phyloP scores from a whole-genome alignment of 768 basidiomycete genomes.

The Dioszegia crocea region DNA sequence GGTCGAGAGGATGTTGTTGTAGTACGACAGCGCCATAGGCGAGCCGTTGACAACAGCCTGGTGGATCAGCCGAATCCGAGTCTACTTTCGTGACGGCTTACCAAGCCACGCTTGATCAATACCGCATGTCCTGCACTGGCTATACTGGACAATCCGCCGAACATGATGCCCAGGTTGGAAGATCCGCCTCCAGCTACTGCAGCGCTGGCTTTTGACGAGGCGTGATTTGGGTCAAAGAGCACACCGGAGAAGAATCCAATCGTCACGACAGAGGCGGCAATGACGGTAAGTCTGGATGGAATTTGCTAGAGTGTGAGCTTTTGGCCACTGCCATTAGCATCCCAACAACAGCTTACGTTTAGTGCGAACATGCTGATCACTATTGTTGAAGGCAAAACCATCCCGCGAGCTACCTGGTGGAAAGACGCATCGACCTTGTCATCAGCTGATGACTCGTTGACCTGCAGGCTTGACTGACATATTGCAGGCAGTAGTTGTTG shows the following conservation, averaged over 20 bases:
- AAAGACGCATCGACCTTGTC: conserved; percentile 27
- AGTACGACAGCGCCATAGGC: conserved; percentile 82
- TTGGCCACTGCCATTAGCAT: no score
- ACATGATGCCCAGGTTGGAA: conserved; percentile 61
- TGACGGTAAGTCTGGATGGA: conserved; percentile 69
- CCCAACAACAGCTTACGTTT: no score
- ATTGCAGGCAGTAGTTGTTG: conserved; percentile 86
- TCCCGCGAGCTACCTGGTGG: conserved; percentile 80
- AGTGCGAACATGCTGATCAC: conserved; percentile 76
- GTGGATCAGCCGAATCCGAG: conserved; percentile 35
- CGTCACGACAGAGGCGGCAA: conserved; percentile 76
- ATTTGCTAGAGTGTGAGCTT: conserved; percentile 41
- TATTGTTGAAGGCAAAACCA: conserved; percentile 91
- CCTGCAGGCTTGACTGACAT: conserved; percentile 81
- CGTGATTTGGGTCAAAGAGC: conserved; percentile 60
- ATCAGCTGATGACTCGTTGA: not conserved
- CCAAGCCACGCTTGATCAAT: conserved; percentile 81
- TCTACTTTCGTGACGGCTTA: not conserved
- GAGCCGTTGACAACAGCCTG: conserved; percentile 63
- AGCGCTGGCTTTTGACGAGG: conserved; percentile 27
- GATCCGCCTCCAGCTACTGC: conserved; percentile 15
- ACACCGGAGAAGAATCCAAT: conserved; percentile 87
- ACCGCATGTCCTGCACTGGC: conserved; percentile 88
- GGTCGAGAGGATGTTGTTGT: conserved; percentile 79
- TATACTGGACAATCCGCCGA: conserved; percentile 78